Evolutionary conservation across 1,284 basidiomycete species (phyloP).

Genomic region (Ceratorhiza oryzae-sativae): DNA sequence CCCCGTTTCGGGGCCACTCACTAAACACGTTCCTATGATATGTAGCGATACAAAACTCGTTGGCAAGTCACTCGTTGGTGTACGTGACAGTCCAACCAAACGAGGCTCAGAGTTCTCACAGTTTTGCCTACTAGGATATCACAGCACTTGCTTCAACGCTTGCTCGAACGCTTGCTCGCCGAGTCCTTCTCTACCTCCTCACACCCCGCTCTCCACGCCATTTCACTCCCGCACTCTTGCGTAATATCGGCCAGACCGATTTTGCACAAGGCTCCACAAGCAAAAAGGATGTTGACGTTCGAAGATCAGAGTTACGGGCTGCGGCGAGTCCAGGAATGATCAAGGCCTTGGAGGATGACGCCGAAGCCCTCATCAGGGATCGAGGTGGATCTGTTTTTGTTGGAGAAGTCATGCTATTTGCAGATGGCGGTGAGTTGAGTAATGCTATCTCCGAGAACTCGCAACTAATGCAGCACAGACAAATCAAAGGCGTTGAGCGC

Average conservation of each 20-base stretch:
- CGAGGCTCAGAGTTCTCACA: conserved; percentile 38
- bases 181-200: conserved; percentile 81
- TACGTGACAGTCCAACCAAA: conserved; percentile 54
- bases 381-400: conserved; percentile 79
- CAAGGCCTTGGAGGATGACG: conserved; percentile 67
- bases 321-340: conserved; percentile 76
- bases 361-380: conserved; percentile 67
- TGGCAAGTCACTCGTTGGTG: conserved; percentile 74
- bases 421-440: conserved; percentile 71
- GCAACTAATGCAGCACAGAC: conserved; percentile 56
- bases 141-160: conserved; percentile 53
- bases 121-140: conserved; percentile 48
- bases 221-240: conserved; percentile 81
- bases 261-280: conserved; percentile 68
- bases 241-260: conserved; percentile 73
- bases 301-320: conserved; percentile 71
- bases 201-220: conserved; percentile 78
- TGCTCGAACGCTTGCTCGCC: conserved; percentile 57
- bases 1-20: neutral
- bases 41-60: conserved; percentile 85
- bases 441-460: neutral
- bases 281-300: conserved; percentile 72
- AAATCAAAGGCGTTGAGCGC: conserved; percentile 68
- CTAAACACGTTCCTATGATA: conserved; percentile 36
- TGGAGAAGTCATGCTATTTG: conserved; percentile 79